Base-by-base conservation (phyloP, 2,329 filamentous ascomycete species). In the Epichloe amarillans region DNA sequence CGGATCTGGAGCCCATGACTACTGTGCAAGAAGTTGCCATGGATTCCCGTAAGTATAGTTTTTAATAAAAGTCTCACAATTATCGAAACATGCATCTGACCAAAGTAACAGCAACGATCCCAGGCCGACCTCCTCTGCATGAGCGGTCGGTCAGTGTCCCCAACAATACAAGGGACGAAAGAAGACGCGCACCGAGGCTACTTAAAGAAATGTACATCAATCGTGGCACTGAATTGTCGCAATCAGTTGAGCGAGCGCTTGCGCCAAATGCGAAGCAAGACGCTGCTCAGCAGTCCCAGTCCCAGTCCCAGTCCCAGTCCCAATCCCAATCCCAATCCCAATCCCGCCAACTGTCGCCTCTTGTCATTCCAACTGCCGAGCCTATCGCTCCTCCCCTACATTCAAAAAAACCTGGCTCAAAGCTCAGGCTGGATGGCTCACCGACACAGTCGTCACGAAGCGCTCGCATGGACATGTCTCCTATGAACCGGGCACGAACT, bases 1-100 rank as follows among this genome's bases (percentile, higher is more conserved):
- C 79, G 10, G 82, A 85, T 54, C 64, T 83, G 46, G 81, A 79
- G 2, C 79, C 79, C 36, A 82, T 84, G 80, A 83, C 80, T 5
- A 84, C 81, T 1, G 81, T 84, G 14, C 80, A 84, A 55, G 82
- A 84, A 60, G 66, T 75, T 46, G 64, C 79, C 48, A 84, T 85
- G 80, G 82, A 86, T 65, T 85, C 82, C 59, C 82, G 82, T 86
- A 71, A 69, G 82, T 71, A 48, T 10, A 37, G 26, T 44, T 39
- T 15, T 43, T 26, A 39, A 21, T 21, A 15, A 30, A 12, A 10
- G 23, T 11, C 38, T 10, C 26, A 46, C 19, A 5, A 15, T 17
- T 10, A 33, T 26, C 19, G 5, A 33, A 5, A 6, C 4, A 40
- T 39, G 40, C 17, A 17, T 55, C 57, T 64, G 26, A 64, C 52